Evolutionary conservation across 768 basidiomycete species (phyloP), one percentile per base, ranked within the genome.

Genomic region (Hericium rajendrae): DNA sequence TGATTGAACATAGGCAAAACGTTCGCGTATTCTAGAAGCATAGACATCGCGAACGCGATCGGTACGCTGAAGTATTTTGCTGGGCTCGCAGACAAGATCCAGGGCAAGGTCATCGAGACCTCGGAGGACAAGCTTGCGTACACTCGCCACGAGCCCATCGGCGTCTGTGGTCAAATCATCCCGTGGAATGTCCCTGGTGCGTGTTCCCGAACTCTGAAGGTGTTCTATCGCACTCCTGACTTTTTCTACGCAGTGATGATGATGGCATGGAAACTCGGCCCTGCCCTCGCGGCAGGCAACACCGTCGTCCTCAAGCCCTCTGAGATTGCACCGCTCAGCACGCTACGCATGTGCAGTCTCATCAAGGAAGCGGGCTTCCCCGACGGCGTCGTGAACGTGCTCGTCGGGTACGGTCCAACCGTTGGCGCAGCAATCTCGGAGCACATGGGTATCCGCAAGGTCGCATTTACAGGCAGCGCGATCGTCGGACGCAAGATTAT

Each of bases 21-120:
- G 2, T 84, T 75, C 65, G 38, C 54, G 10, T 74, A 70, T 67
- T 75, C 83, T 12, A 79, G 73, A 57, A 69, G 65, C 16, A 69
- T 64, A 0, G 88, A 89, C 61, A 67, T 88, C 2, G 63, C 65
- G 0, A 69, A 70, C 54, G 69, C 78, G 0, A 74, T 84, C 57
- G 72, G 68, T 20, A 73, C 74, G 32, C 69, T 92, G 62, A 76
- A 81, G 38, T 95, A 94, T 73, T 97, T 87, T 64, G 89, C 84
- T 43, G 94, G 93, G 16, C 90, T 89, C 84, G 89, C 91, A 20
- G 93, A 94, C 74, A 95, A 94, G 73, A 71, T 87, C 54, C 74
- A 78, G 4, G 90, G 88, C 5, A 80, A 89, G 68, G 83, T 82
- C 8, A 83, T 91, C 67, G 88, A 92, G 73, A 81, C 69, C 62